phyloP scores from a whole-genome alignment of 2,329 filamentous ascomycete genomes.

The Clonostachys chloroleuca region DNA sequence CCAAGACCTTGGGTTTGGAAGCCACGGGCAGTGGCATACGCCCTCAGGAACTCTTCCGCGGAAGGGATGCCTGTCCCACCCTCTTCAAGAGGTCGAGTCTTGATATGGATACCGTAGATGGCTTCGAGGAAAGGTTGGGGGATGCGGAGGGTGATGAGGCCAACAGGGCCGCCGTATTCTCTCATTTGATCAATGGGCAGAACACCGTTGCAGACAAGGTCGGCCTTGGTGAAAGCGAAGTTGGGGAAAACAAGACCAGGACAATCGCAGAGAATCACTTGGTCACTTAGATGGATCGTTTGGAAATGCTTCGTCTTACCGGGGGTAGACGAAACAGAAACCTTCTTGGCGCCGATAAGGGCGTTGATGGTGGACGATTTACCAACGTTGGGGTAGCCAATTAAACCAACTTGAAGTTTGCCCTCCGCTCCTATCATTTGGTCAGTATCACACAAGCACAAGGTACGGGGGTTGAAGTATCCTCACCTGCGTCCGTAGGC shows the following conservation, averaged over 20 bases:
- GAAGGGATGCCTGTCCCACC: conserved; percentile 87
- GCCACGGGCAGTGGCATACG: conserved; percentile 84
- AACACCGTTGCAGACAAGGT: conserved; percentile 91
- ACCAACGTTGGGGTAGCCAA: conserved; percentile 97
- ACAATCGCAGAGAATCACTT: conserved; percentile 92
- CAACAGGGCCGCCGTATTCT: conserved; percentile 84
- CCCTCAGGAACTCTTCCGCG: conserved; percentile 75
- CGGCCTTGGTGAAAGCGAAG: conserved; percentile 93
- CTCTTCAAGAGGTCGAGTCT: conserved; percentile 77
- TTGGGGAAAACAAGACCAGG: conserved; percentile 98
- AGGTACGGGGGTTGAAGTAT: background rate
- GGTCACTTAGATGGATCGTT: conserved; percentile 88
- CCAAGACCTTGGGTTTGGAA: conserved; percentile 88
- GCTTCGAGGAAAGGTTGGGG: conserved; percentile 87
- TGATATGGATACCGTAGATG: conserved; percentile 88
- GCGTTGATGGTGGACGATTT: conserved; percentile 99
- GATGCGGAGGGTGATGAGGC: conserved; percentile 78
- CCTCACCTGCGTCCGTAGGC: conserved; percentile 46
- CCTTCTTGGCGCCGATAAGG: conserved; percentile 96
- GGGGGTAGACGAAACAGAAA: conserved; percentile 93
- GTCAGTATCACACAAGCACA: background rate
- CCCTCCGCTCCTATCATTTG: conserved; percentile 32
- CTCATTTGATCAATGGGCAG: conserved; percentile 94
- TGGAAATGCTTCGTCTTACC: conserved; percentile 99
- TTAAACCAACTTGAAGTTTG: conserved; percentile 87